A percentile compares a stretch with the other conserved stretches of the same genome.
phyloP scores from a whole-genome alignment of 192 early-diverging fungal genomes.

The Backusella morwellensis region DNA sequence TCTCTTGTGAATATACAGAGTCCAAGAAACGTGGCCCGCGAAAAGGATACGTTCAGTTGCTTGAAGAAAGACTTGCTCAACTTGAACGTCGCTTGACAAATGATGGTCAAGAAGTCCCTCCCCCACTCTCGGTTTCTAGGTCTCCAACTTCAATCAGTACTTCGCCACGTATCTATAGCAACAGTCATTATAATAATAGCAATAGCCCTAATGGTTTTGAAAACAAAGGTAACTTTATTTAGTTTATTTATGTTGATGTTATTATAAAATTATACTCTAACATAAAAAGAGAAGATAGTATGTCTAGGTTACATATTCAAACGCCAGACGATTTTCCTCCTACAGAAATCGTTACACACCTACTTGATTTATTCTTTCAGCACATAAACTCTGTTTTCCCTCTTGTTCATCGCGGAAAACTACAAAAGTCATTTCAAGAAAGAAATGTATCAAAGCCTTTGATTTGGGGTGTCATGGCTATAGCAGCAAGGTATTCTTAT shows the following conservation, averaged over 20 bases:
- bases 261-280: neutral
- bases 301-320: neutral
- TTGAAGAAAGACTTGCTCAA: constrained; percentile 29
- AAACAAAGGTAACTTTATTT: neutral
- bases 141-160: neutral
- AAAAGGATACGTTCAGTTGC: constrained; percentile 33
- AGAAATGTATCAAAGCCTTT: constrained; percentile 44
- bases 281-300: neutral
- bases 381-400: constrained; percentile 43
- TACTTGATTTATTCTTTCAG: constrained; percentile 48
- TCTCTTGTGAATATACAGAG: constrained; percentile 16
- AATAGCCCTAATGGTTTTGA: neutral
- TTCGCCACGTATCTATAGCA: neutral
- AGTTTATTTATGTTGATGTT: neutral
- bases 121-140: neutral
- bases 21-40: constrained; percentile 26
- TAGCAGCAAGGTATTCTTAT: constrained; percentile 36
- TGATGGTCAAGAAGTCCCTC: neutral
- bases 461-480: constrained; percentile 46
- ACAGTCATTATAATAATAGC: neutral
- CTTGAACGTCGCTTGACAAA: constrained; percentile 15
- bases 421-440: constrained; percentile 40
- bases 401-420: constrained; percentile 45
- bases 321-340: constrained; percentile 33
- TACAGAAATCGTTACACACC: constrained; percentile 43